Evolutionary conservation across 2,329 filamentous ascomycete genomes (phyloP), one percentile per base, ranked within the genome.

Genomic region (Diaporthe velutina): DNA sequence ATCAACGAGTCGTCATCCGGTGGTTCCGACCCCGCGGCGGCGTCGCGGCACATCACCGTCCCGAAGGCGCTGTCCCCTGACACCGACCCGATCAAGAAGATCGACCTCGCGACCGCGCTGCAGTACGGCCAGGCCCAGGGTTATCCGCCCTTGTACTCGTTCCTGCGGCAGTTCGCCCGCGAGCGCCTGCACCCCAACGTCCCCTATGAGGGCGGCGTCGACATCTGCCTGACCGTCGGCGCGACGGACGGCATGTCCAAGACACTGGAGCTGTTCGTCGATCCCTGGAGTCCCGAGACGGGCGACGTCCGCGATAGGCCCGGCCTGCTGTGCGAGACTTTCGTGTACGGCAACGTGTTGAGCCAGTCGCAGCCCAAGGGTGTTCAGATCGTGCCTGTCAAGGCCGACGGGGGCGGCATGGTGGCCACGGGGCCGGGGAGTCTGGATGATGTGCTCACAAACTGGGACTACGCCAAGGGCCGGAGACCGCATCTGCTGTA

Each of bases 81-180:
- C 61, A 80, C 85, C 58, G 90, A 96, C 78, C 87, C 89, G 0
- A 79, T 90, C 40, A 90, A 90, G 80, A 94, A 93, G 85, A 94
- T 98, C 79, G 96, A 98, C 81, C 85, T 98, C 40, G 89, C 91
- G 70, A 93, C 94, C 0, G 95, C 95, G 4, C 87, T 98, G 70
- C 96, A 98, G 84, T 98, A 98, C 85, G 95, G 95, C 75, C 90
- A 90, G n/a, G 92, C 94, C 2, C 89, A 93, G 76, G 96, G 96
- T 61, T 96, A 97, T 79, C 94, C 94, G 1, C 91, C 95, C 0
- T 87, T 98, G 33, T 90, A 92, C 76, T 90, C 90, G 58, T 98
- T 96, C 84, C 84, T 98, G 73, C 91, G 94, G 76, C 90, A 96
- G 81, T 97, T 98, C 83, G 88, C 92, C 6, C 90, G 91, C 74